Conservation (phyloP, 352 stramenopile genomes). For the Pythium graminicola region DNA sequence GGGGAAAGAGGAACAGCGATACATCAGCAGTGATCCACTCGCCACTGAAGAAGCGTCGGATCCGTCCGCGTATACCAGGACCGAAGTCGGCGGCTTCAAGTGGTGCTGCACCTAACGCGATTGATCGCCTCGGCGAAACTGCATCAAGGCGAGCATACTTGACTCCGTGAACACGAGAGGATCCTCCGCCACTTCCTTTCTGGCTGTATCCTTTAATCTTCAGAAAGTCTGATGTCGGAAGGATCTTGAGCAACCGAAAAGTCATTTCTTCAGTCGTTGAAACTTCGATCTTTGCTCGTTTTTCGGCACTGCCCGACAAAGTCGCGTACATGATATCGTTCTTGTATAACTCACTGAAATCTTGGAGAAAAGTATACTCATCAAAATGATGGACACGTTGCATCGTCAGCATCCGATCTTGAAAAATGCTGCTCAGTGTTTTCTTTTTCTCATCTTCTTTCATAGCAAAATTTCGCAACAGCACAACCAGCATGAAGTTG, state of each 20-base stretch:
- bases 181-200: conserved; percentile 3
- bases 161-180: conserved; percentile 13
- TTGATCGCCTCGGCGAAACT: not conserved
- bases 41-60: conserved; percentile 54
- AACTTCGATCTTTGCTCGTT: conserved; percentile 46
- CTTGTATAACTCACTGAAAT: conserved; percentile 69
- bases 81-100: conserved; percentile 13
- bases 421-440: conserved; percentile 63
- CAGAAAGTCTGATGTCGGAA: conserved; percentile 60
- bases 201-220: conserved; percentile 55
- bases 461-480: conserved; percentile 80
- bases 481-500: conserved; percentile 83
- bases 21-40: conserved; percentile 75
- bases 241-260: conserved; percentile 44
- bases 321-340: conserved; percentile 76
- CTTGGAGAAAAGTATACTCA: conserved; percentile 65
- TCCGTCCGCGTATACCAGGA: conserved; percentile 15
- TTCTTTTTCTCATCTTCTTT: conserved; percentile 77
- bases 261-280: conserved; percentile 58
- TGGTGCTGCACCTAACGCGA: not conserved
- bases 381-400: conserved; percentile 74
- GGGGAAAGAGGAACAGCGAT: conserved; percentile 71
- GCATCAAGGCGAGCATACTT: conserved; percentile 26
- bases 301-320: conserved; percentile 50
- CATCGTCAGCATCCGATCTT: conserved; percentile 74